Conservation (phyloP, 1,284 basidiomycete genomes). For the Meira nashicola region DNA sequence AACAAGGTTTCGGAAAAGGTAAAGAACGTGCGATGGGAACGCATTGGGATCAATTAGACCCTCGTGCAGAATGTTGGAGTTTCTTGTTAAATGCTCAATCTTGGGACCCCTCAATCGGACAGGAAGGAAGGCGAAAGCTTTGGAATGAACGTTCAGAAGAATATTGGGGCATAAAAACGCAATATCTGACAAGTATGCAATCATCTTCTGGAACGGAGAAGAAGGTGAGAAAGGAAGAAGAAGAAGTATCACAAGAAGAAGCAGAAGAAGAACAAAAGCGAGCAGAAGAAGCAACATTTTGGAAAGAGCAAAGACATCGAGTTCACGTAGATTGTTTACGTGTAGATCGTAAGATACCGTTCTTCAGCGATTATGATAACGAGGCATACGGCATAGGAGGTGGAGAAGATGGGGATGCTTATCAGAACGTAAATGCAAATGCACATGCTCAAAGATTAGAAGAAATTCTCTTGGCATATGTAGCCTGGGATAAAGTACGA, state of each 20-base stretch:
- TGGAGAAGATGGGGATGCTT: conserved; percentile 23
- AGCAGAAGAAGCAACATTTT: conserved; percentile 10
- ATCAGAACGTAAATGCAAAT: conserved; percentile 62
- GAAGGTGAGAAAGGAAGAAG: conserved; percentile 13
- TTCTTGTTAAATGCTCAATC: conserved; percentile 77
- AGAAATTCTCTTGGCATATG: conserved; percentile 79
- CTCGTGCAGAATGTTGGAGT: conserved; percentile 66
- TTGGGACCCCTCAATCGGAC: conserved; percentile 58
- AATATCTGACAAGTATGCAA: background rate
- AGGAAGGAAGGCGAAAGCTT: conserved; percentile 27
- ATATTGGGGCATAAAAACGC: conserved; percentile 24
- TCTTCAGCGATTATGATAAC: conserved; percentile 61
- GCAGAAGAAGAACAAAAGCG: background rate
- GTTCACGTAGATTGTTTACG: conserved; percentile 93
- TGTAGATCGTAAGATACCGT: conserved; percentile 84
- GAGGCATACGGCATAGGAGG: background rate
- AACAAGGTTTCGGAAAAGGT: conserved; percentile 27
- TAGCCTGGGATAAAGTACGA: conserved; percentile 21
- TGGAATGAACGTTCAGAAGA: conserved; percentile 22
- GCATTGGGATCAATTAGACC: conserved; percentile 12
- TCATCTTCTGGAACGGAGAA: background rate
- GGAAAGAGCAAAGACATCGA: conserved; percentile 67
- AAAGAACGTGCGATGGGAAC: conserved; percentile 1
- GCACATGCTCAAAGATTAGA: conserved; percentile 71
- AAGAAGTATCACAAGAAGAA: conserved; percentile 5